phyloP scores from a whole-genome alignment of 108 stramenopile genomes.

The Discostella stelligeroides region DNA sequence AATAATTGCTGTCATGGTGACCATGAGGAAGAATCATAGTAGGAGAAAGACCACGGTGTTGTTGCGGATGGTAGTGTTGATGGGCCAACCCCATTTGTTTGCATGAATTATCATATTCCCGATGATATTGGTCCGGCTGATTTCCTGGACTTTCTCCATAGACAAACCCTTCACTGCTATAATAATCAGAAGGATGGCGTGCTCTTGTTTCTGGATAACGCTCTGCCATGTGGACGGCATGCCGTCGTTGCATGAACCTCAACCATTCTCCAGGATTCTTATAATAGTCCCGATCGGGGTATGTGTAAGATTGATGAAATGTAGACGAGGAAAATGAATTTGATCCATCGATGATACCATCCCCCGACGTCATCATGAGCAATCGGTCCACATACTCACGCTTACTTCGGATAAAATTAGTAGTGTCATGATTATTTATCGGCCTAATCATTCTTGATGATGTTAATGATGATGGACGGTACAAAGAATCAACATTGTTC shows the following conservation, averaged over 20 bases:
- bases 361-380: slow-evolving; percentile 13
- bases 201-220: neutral
- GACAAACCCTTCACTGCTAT: neutral
- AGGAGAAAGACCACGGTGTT: no score
- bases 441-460: neutral
- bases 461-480: neutral
- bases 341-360: slow-evolving; percentile 5
- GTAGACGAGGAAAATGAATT: neutral
- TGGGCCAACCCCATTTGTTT: slow-evolving; percentile 24
- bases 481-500: neutral
- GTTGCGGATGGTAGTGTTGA: neutral
- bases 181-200: neutral
- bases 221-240: neutral
- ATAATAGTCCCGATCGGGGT: slow-evolving; percentile 37
- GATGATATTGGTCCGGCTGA: slow-evolving; percentile 24
- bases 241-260: slow-evolving; percentile 22
- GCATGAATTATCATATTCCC: slow-evolving; percentile 42
- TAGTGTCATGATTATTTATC: neutral
- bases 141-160: neutral
- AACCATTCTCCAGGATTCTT: slow-evolving; percentile 22
- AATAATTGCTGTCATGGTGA: neutral
- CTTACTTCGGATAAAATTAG: slow-evolving; percentile 19
- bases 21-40: neutral
- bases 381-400: slow-evolving; percentile 41
- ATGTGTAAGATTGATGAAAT: neutral